Conservation (phyloP, 2,329 filamentous ascomycete species). For the Dendrostoma leiphaemia region DNA sequence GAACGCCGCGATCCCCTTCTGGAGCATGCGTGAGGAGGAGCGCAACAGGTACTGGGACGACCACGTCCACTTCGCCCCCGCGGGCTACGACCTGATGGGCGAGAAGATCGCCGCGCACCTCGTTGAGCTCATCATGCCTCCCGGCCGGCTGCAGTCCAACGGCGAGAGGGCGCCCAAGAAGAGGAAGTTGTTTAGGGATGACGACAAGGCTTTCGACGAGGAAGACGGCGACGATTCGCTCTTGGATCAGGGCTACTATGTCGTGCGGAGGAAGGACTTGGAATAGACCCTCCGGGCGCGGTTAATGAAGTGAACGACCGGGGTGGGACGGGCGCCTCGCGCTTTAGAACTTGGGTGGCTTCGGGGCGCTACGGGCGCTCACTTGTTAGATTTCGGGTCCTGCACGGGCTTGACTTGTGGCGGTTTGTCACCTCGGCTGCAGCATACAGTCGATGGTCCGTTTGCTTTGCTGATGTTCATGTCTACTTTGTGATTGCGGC, state of each 20-base stretch:
- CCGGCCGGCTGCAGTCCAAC: conserved; percentile 33
- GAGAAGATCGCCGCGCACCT: conserved; percentile 53
- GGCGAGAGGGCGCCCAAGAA: conserved; percentile 22
- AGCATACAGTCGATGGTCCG: too few relatives aligned
- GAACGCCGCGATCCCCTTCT: conserved; percentile 51
- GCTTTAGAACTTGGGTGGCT: too few relatives aligned
- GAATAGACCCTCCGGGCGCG: too few relatives aligned
- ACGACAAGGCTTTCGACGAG: conserved; percentile 46
- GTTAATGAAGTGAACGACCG: too few relatives aligned
- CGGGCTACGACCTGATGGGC: conserved; percentile 63
- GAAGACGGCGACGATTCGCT: conserved; percentile 45
- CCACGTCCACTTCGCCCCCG: conserved; percentile 54
- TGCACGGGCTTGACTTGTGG: too few relatives aligned
- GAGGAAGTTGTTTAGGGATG: conserved; percentile 31
- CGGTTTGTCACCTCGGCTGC: too few relatives aligned
- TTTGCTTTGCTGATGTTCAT: too few relatives aligned
- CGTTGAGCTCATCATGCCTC: conserved; percentile 40
- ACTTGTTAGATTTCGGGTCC: too few relatives aligned
- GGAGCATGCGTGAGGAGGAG: conserved; percentile 43
- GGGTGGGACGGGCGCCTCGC: neutral
- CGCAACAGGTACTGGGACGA: conserved; percentile 58
- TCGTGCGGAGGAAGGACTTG: conserved; percentile 51
- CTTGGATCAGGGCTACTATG: conserved; percentile 52
- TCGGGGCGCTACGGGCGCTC: neutral
- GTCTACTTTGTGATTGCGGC: too few relatives aligned